A percentile compares a stretch with the other conserved stretches of the same genome.
These are phyloP conservation scores for Rhexocercosporidium sp. DNA, from an alignment of 2,329 filamentous ascomycete species.

Conservation along the genomic window DNA sequence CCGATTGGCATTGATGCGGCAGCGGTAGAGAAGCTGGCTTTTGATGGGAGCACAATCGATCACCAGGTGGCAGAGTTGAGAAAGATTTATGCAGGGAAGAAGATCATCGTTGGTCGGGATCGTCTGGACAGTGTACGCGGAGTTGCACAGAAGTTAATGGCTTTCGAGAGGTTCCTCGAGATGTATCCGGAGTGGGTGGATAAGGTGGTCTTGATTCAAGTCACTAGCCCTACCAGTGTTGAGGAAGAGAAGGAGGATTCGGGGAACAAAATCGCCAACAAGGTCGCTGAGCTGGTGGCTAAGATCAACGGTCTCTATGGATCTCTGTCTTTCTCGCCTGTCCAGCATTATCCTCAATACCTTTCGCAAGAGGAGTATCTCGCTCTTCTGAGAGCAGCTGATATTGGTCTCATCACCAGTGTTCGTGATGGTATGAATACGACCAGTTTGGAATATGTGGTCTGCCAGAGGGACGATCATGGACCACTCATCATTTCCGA, in stretches of 20 bases:
- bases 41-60: conserved; percentile 70
- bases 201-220: conserved; percentile 91
- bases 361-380: conserved; percentile 91
- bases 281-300: conserved; percentile 88
- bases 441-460: conserved; percentile 90
- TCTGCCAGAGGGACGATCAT: conserved; percentile 86
- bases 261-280: conserved; percentile 81
- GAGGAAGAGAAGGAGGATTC: conserved; percentile 79
- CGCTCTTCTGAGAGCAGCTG: conserved; percentile 85
- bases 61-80: conserved; percentile 75
- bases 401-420: conserved; percentile 93
- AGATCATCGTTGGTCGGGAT: conserved; percentile 93
- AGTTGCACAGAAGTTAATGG: conserved; percentile 94
- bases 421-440: conserved; percentile 99
- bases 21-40: conserved; percentile 77
- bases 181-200: conserved; percentile 90
- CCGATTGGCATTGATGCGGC: conserved; percentile 93
- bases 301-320: conserved; percentile 92
- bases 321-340: conserved; percentile 85
- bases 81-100: conserved; percentile 83
- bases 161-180: conserved; percentile 90
- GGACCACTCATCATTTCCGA: conserved; percentile 93
- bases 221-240: conserved; percentile 85
- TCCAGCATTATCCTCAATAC: conserved; percentile 95
- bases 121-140: conserved; percentile 92